These are phyloP conservation scores for Rhytidiadelphus loreus DNA, from an alignment of 225 moss, liverwort and hornwort genomes.

Conservation along the genomic window DNA sequence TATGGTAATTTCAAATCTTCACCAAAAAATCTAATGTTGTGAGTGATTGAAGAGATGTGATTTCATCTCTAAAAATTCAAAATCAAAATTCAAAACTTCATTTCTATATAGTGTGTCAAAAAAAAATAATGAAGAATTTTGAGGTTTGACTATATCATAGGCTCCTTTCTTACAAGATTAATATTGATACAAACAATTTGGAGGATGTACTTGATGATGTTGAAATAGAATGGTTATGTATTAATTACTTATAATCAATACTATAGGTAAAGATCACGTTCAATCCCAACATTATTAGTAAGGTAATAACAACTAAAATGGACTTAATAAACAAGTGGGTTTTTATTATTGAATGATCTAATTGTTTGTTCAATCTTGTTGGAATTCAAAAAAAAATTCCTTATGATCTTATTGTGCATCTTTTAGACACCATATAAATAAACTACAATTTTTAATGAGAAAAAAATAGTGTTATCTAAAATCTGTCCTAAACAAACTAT, in stretches of 20 bases:
- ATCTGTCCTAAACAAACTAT: not conserved
- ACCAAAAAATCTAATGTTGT: too few species aligned
- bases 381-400: not conserved
- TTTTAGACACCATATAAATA: not conserved
- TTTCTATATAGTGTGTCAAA: not conserved
- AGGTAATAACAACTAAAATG: not conserved
- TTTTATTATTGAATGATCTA: not conserved
- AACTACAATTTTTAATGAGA: not conserved
- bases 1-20: not conserved
- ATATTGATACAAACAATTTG: not conserved
- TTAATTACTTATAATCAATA: not conserved
- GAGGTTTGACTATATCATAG: not conserved
- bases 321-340: not conserved
- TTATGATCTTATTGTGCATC: too few species aligned
- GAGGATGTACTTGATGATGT: not conserved
- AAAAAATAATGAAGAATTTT: not conserved
- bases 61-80: not conserved
- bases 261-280: not conserved
- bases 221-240: not conserved
- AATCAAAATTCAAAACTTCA: not conserved
- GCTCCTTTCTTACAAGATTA: not conserved
- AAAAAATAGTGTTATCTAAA: not conserved
- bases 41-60: too few species aligned
- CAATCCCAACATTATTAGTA: not conserved
- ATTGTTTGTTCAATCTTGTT: not conserved